Base-by-base conservation (phyloP, 1,284 basidiomycete species). In the Somion occarium region DNA sequence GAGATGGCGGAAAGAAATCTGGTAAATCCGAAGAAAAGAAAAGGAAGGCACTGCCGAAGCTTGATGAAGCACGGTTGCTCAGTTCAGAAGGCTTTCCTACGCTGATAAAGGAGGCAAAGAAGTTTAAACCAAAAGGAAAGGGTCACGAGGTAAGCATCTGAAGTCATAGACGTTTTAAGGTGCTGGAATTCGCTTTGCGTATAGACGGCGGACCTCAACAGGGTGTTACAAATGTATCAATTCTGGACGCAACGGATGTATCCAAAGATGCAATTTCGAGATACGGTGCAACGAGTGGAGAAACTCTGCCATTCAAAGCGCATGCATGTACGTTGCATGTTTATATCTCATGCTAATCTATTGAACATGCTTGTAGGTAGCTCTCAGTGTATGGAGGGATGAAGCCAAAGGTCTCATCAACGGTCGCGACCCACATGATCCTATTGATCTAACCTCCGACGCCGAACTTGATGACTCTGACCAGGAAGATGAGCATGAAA, bases 201-300 rank as follows among this genome's bases (percentile, higher is more conserved):
- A 3, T 61, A 95, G 93, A 73, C 73, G 20, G 69, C 78, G 49
- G 93, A 98, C 65, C 76, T 98, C 34, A 80, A 81, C 56, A 75
- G 86, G 27, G 69, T 97, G 15, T 73, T 97, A 49, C 81, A 85
- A 56, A 71, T 88, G 48, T 97, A 97, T 64, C 91, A 93, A 60
- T 87, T 93, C 61, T 98, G 94, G 94, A 79, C 91, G 1, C 94
- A 97, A 67, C 79, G 79, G 58, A 78, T 98, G 78, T 94, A 88
- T 63, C 93, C 94, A 2, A 91, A 88, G 63, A 86, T 80, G 5
- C 83, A 86, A 47, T 95, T 97, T 66, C 75, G 75, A 44, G 91
- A 95, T 64, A 95, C 91, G 0, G 80, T 94, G 5, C 71, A 80
- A 27, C 77, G 85, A 2, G 80, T 96, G 3, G 94, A 97, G 72